Evolutionary conservation across 192 early-diverging fungal species (phyloP).

Genomic region (Ambispora gerdemannii): DNA sequence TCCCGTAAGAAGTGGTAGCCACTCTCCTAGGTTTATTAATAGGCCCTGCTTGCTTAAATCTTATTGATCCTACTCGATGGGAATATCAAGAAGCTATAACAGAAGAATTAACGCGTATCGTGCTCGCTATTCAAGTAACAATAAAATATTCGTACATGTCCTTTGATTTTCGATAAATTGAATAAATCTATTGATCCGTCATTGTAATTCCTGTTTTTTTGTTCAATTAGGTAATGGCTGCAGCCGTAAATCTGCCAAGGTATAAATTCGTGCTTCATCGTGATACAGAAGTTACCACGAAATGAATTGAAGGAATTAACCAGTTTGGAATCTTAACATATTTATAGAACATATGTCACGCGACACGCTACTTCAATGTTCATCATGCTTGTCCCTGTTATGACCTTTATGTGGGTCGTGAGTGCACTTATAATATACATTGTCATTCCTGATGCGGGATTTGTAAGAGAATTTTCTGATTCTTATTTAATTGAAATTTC

Average conservation of each 20-base stretch:
- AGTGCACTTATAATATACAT: slow-evolving; percentile 60
- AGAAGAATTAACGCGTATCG: slow-evolving; percentile 66
- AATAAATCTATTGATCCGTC: not conserved
- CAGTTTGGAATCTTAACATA: not conserved
- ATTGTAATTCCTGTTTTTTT: not conserved
- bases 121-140: slow-evolving; percentile 69
- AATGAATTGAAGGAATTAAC: not conserved
- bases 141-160: not conserved
- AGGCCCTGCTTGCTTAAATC: slow-evolving; percentile 65
- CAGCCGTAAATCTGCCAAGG: slow-evolving; percentile 68
- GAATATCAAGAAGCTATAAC: slow-evolving; percentile 46
- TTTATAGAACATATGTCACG: slow-evolving; percentile 58
- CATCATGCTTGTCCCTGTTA: slow-evolving; percentile 75
- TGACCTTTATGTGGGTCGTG: slow-evolving; percentile 79
- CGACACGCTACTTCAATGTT: slow-evolving; percentile 60
- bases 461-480: slow-evolving; percentile 42
- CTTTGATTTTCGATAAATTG: not conserved
- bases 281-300: not conserved
- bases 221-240: slow-evolving; percentile 65
- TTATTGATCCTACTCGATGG: slow-evolving; percentile 58
- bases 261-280: slow-evolving; percentile 11
- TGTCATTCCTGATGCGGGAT: slow-evolving; percentile 45
- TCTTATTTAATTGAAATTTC: not conserved
- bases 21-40: slow-evolving; percentile 74
- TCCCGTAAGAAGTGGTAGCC: slow-evolving; percentile 56